These are phyloP conservation scores for Collybia sordida DNA, from an alignment of 768 basidiomycete genomes.

Conservation along the genomic window DNA sequence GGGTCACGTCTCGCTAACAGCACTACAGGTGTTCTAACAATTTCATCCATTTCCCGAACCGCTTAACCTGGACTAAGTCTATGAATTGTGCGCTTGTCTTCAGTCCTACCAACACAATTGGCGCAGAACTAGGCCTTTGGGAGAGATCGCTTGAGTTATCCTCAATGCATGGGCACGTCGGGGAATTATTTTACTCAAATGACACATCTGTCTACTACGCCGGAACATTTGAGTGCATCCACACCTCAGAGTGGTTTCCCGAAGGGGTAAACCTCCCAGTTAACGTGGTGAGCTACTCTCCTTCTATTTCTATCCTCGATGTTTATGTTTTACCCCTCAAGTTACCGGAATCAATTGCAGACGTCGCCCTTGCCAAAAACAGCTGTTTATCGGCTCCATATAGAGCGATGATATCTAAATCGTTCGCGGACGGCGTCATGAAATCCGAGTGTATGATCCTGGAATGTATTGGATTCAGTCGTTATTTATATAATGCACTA, in stretches of 20 bases:
- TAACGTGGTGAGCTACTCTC: background rate
- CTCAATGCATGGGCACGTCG: background rate
- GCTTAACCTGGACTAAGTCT: too few relatives aligned
- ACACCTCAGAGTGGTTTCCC: background rate
- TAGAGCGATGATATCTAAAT: background rate
- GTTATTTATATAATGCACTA: constrained; percentile 7
- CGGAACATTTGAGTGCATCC: background rate
- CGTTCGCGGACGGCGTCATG: constrained; percentile 6
- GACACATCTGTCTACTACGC: background rate
- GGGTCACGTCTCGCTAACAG: too few relatives aligned
- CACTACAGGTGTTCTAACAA: too few relatives aligned
- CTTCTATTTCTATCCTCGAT: background rate
- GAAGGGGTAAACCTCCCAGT: background rate
- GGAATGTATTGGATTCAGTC: constrained; percentile 17
- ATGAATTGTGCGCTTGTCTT: background rate
- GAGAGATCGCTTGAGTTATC: background rate
- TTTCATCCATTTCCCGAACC: too few relatives aligned
- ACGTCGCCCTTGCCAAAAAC: background rate
- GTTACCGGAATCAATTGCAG: background rate
- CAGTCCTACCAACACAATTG: background rate
- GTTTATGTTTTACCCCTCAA: background rate
- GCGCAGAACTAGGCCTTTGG: background rate
- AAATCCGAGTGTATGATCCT: constrained; percentile 15
- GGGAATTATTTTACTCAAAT: background rate
- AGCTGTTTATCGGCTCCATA: background rate